Conservation (phyloP, 2,329 filamentous ascomycete species). For the Hypoxylon rubiginosum region DNA sequence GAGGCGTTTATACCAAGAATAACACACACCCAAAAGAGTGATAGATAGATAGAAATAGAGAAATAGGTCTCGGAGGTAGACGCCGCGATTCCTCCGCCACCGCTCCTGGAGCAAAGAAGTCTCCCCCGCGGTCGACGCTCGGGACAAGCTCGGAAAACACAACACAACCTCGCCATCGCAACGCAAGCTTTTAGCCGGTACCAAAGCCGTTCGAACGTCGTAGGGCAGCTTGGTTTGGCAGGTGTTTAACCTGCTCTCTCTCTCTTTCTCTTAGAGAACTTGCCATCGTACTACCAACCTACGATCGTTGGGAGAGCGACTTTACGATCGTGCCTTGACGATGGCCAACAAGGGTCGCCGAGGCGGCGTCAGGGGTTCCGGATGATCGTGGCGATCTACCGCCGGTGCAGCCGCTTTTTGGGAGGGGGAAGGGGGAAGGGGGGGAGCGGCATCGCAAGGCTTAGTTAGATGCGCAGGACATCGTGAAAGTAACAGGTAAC, state of each 20-base stretch:
- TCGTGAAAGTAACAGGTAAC: slow-evolving; percentile 2
- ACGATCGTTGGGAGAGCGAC: neutral
- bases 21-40: neutral
- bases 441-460: neutral
- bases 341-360: slow-evolving; percentile 9
- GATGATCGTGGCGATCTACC: neutral
- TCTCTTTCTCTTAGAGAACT: too few species aligned
- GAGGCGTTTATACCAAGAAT: slow-evolving; percentile 6
- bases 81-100: slow-evolving; percentile 6
- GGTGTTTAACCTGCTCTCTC: too few species aligned
- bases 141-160: slow-evolving; percentile 12
- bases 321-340: slow-evolving; percentile 6
- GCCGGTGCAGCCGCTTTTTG: neutral
- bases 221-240: neutral
- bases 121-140: slow-evolving; percentile 2
- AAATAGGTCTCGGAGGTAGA: too few species aligned
- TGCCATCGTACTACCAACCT: too few species aligned
- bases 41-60: neutral
- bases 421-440: neutral
- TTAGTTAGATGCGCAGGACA: neutral
- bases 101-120: neutral
- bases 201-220: neutral
- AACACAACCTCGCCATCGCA: slow-evolving; percentile 4
- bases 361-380: slow-evolving; percentile 4
- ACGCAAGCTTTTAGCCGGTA: neutral